Conservation (phyloP, 2,329 filamentous ascomycete species). For the Lasiodiplodia hormozganensis region DNA sequence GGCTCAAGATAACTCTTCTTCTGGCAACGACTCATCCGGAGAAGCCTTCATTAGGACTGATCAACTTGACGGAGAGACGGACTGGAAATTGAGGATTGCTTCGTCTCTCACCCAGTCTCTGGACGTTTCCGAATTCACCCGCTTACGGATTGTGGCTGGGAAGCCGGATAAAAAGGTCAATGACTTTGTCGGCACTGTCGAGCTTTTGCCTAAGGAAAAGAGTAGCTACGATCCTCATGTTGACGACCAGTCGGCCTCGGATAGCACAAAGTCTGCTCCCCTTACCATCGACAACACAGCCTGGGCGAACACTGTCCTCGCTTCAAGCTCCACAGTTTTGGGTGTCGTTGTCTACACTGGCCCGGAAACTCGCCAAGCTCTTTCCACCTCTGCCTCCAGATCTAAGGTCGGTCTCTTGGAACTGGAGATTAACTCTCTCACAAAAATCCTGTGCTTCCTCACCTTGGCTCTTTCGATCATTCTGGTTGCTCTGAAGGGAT, state of each 20-base stretch:
- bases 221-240: constrained; percentile 55
- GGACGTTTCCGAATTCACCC: constrained; percentile 70
- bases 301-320: constrained; percentile 97
- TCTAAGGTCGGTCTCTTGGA: constrained; percentile 95
- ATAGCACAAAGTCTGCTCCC: constrained; percentile 66
- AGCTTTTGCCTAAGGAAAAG: constrained; percentile 67
- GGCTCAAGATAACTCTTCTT: constrained; percentile 29
- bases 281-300: constrained; percentile 96
- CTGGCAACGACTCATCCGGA: constrained; percentile 55
- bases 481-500: constrained; percentile 86
- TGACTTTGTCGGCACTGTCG: constrained; percentile 89
- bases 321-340: constrained; percentile 86
- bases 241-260: constrained; percentile 31
- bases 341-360: constrained; percentile 95
- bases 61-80: constrained; percentile 95
- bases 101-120: constrained; percentile 86
- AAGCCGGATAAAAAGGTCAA: constrained; percentile 95
- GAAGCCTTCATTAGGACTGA: constrained; percentile 98
- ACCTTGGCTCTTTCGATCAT: constrained; percentile 86
- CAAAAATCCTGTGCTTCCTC: constrained; percentile 91
- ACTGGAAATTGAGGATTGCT: constrained; percentile 94
- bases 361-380: constrained; percentile 87
- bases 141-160: constrained; percentile 76
- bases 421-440: constrained; percentile 95
- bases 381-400: constrained; percentile 89